Base-by-base conservation (phyloP, 106 monocot genomes). In the Platanthera guangdongensis region DNA sequence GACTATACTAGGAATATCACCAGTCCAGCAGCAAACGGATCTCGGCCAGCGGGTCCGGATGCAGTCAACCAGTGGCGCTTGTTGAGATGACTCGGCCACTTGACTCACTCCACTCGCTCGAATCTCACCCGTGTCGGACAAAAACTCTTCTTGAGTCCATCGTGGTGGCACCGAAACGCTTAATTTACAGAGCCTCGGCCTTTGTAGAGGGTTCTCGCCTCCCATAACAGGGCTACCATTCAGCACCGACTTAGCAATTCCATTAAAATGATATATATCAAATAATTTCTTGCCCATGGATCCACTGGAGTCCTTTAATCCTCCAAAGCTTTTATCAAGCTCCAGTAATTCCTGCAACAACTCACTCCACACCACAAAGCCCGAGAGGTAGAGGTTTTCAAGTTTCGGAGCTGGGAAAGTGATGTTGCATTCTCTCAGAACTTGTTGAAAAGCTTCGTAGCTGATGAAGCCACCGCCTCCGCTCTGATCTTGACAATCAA, bases 381-480 rank as follows among this genome's bases (percentile, higher is more conserved):
- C 94, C 0, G 86, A 16, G 32, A 45, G 8, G 28, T 86, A 83
- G 14, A 99, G 84, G 74, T 48, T 82, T 21, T 92, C 85, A 5
- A 92, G 70, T 70, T 86, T 89, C 13, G 82, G 86, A 0, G 81
- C 63, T 8, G 99, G 84, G 52, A 99, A 77, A 76, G 82, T 75
- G 51, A 99, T 85, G 67, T 77, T 81, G 3, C 82, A 75, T 49
- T 94, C 99, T 64, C 79, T 63, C 8, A 99, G 85, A 54, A 99
- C 99, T 52, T 81, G 81, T 22, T 88, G 86, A 77, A 99, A 99
- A 7, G 82, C 91, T 60, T 94, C 92, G 4, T 82, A 86, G n/a
- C 82, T 81, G 25, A 99, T 85, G 75, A 99, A 99, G 2, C 99
- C 99, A 12, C 99, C 99, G 1, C 99, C 99, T 18, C 99, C 99